A percentile compares a stretch with the other conserved stretches of the same genome.
Conservation (phyloP, 768 basidiomycete genomes). For the Boletus vinaceobasis region DNA sequence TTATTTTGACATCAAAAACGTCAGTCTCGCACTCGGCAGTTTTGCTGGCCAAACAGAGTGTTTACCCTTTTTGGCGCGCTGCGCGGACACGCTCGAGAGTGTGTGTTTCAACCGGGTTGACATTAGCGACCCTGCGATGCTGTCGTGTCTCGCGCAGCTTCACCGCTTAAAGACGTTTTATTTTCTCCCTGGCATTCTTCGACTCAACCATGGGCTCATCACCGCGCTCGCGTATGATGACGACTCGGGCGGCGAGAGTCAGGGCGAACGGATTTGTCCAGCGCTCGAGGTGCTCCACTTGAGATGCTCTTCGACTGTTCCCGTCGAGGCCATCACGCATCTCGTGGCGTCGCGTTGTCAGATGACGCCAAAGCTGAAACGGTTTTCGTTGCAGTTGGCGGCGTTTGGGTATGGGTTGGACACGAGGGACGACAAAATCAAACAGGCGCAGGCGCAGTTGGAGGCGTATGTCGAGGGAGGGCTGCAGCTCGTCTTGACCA, state of each 20-base stretch:
- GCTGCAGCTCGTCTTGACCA: constrained; percentile 21
- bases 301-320: constrained; percentile 23
- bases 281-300: constrained; percentile 22
- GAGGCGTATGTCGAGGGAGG: constrained; percentile 20
- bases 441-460: constrained; percentile 12
- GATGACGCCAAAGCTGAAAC: constrained; percentile 8
- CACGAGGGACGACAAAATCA: constrained; percentile 27
- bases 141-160: constrained; percentile 23
- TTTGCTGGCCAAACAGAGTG: constrained; percentile 26
- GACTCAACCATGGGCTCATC: constrained; percentile 32
- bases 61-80: constrained; percentile 25
- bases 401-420: constrained; percentile 30
- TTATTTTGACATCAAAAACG: constrained; percentile 29
- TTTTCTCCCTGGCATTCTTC: constrained; percentile 26
- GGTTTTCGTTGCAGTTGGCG: constrained; percentile 25
- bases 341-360: constrained; percentile 26
- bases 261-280: constrained; percentile 17
- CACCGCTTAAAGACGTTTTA: constrained; percentile 14
- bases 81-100: constrained; percentile 28
- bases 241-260: neutral
- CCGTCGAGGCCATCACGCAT: constrained; percentile 20
- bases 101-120: constrained; percentile 23
- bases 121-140: constrained; percentile 15
- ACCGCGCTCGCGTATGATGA: constrained; percentile 16
- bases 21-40: constrained; percentile 27